Evolutionary conservation across 2,329 filamentous ascomycete genomes (phyloP).

Genomic region (Colletotrichum sp.): DNA sequence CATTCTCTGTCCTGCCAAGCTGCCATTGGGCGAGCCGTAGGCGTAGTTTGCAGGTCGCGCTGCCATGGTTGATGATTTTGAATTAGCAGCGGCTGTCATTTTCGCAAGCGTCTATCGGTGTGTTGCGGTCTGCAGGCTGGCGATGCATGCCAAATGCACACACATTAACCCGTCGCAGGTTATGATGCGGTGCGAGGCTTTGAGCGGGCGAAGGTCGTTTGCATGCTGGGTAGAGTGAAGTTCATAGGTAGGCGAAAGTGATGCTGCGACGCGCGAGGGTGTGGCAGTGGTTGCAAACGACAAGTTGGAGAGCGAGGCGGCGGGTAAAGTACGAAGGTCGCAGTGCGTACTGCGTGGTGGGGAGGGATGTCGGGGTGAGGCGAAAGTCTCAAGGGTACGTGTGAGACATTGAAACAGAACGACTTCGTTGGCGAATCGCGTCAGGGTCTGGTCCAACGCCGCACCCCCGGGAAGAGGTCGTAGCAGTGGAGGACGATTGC

Average conservation of each 20-base stretch:
- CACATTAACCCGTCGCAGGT: conserved; percentile 11
- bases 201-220: neutral
- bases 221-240: conserved; percentile 18
- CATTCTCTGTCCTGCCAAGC: conserved; percentile 36
- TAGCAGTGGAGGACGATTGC: neutral
- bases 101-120: neutral
- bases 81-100: conserved; percentile 29
- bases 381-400: conserved; percentile 2
- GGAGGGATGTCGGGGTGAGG: neutral
- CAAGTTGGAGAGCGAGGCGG: neutral
- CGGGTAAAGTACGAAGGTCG: neutral
- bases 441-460: neutral
- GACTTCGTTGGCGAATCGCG: conserved; percentile 9
- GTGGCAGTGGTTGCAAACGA: neutral
- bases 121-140: neutral
- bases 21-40: conserved; percentile 28
- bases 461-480: neutral
- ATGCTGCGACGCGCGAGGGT: neutral
- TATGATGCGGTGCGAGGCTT: conserved; percentile 14
- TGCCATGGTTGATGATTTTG: conserved; percentile 36
- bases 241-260: neutral
- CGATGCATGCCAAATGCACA: neutral
- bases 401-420: conserved; percentile 15
- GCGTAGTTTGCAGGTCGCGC: conserved; percentile 32
- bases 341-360: neutral